Evolutionary conservation across 2,329 filamentous ascomycete genomes (phyloP).

Genomic region (Aspergillus intermedius): DNA sequence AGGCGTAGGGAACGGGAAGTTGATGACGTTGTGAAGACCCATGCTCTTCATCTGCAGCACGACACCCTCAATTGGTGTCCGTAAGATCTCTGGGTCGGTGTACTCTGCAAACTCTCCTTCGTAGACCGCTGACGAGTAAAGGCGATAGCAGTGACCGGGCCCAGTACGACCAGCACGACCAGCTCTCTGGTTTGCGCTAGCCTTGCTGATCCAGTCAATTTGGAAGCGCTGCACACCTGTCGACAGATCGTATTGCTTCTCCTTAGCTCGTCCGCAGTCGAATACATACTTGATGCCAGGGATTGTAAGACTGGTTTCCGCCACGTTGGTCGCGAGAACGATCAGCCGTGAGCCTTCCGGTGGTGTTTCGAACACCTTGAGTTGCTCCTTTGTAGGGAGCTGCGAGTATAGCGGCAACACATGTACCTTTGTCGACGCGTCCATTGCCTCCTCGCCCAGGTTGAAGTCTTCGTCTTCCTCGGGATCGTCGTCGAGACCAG

Average conservation of each 20-base stretch:
- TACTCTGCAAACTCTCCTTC: conserved; percentile 80
- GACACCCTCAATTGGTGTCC: conserved; percentile 87
- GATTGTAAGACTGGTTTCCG: conserved; percentile 94
- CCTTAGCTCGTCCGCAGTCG: conserved; percentile 86
- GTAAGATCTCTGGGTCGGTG: conserved; percentile 77
- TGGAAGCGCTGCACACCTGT: conserved; percentile 95
- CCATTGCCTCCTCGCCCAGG: conserved; percentile 54
- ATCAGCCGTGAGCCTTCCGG: conserved; percentile 79
- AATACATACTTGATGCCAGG: conserved; percentile 94
- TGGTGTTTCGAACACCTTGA: conserved; percentile 78
- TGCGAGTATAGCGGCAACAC: conserved; percentile 92
- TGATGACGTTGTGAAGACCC: conserved; percentile 81
- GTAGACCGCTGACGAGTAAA: conserved; percentile 92
- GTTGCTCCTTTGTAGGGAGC: conserved; percentile 81
- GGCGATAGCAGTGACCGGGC: conserved; percentile 87
- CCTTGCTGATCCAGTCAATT: conserved; percentile 95
- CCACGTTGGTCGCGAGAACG: conserved; percentile 90
- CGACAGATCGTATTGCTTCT: conserved; percentile 77
- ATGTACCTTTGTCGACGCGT: conserved; percentile 65
- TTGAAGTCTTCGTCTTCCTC: conserved; percentile 63
- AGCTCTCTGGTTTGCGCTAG: conserved; percentile 82
- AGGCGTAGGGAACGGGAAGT: conserved; percentile 93
- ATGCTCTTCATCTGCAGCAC: conserved; percentile 93
- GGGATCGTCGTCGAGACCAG: conserved; percentile 50
- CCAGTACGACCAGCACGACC: conserved; percentile 94